Percentiles rank a stretch among this genome's conserved stretches.
These are phyloP conservation scores for Sporothrix dimorphospora DNA, from an alignment of 2,329 filamentous ascomycete species.

Conservation along the genomic window DNA sequence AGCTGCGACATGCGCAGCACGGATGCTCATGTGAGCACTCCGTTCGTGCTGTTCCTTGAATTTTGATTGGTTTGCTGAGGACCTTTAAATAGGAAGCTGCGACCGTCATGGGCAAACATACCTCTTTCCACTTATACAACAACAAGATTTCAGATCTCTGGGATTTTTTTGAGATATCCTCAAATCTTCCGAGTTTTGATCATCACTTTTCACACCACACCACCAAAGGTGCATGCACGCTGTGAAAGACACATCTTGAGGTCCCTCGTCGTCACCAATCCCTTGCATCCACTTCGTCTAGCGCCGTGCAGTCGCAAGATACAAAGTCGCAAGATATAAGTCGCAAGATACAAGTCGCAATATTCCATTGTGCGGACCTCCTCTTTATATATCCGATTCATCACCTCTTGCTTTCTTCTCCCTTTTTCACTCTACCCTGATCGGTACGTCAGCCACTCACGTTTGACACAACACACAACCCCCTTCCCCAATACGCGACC, in stretches of 20 bases:
- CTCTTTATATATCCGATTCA: neutral
- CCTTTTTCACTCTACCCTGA: neutral
- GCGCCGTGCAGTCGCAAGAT: neutral
- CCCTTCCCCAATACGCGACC: neutral
- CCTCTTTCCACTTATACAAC: constrained; percentile 17
- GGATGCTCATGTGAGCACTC: constrained; percentile 19
- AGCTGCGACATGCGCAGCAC: constrained; percentile 15
- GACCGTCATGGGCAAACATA: neutral
- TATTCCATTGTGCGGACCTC: neutral
- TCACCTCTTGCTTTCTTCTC: no score
- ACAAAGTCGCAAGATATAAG: neutral
- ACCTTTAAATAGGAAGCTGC: constrained; percentile 24
- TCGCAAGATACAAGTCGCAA: neutral
- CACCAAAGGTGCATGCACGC: neutral
- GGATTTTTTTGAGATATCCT: neutral
- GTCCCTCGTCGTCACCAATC: neutral
- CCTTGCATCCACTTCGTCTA: neutral
- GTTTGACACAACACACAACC: neutral
- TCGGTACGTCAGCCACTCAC: constrained; percentile 2
- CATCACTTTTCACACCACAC: no score
- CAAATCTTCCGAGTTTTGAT: no score
- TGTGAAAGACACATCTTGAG: no score
- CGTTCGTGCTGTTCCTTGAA: neutral
- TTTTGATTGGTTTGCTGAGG: neutral
- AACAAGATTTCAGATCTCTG: neutral